Percentiles rank a stretch among this genome's conserved stretches.
Evolutionary conservation across 345 rosid genomes (phyloP).

Genomic region (Eucalyptus tenuipes): DNA sequence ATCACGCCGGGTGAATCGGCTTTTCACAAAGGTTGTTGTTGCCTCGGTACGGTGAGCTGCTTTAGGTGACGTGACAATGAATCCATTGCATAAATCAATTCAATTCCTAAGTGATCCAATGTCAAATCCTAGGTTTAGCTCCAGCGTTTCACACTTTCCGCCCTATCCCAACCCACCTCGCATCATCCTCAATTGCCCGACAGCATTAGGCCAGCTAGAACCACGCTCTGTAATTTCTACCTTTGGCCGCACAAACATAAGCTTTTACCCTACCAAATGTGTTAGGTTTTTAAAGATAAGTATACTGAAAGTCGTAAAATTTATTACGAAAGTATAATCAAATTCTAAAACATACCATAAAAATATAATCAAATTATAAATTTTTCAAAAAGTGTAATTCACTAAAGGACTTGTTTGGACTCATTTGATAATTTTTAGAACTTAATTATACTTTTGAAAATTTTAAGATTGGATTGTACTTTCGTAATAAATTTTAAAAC

Average conservation of each 20-base stretch:
- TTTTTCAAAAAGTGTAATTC: too few species aligned
- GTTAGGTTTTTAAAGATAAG: not conserved
- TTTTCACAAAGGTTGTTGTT: not conserved
- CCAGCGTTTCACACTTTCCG: not conserved
- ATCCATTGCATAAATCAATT: not conserved
- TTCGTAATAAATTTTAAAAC: accelerated
- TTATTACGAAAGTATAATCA: accelerated
- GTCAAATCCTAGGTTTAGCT: not conserved
- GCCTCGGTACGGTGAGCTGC: not conserved
- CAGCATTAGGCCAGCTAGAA: not conserved
- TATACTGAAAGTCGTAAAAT: accelerated
- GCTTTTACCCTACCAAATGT: not conserved
- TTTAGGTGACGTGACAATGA: not conserved
- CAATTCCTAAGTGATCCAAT: not conserved
- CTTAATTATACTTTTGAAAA: too few species aligned
- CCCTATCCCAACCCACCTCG: not conserved
- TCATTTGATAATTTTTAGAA: too few species aligned
- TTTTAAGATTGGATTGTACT: too few species aligned
- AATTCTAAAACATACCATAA: accelerated
- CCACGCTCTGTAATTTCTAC: not conserved
- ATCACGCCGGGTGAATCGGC: not conserved
- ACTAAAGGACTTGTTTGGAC: too few species aligned
- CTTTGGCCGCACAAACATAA: not conserved
- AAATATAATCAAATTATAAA: too few species aligned
- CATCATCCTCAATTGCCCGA: not conserved